Percentiles rank a stretch among this genome's conserved stretches.
Evolutionary conservation across 2,329 filamentous ascomycete species (phyloP).

Genomic region (Elsinoe fawcettii): DNA sequence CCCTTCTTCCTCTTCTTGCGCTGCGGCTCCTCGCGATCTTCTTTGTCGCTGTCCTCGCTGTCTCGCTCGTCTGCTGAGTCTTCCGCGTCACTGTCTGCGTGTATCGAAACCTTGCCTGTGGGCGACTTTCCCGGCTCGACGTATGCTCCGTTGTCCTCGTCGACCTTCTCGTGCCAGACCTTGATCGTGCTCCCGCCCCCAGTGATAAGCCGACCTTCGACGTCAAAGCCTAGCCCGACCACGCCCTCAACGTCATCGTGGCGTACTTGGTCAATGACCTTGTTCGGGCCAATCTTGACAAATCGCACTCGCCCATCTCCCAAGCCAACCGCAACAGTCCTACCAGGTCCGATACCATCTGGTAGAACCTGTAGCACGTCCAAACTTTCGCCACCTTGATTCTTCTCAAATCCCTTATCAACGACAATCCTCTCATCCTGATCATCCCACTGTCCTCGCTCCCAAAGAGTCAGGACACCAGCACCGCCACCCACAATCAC

Average conservation of each 20-base stretch:
- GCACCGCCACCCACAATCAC: slow-evolving; percentile 69
- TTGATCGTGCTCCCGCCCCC: slow-evolving; percentile 81
- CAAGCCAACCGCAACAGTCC: slow-evolving; percentile 70
- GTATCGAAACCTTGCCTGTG: slow-evolving; percentile 35
- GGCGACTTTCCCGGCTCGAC: slow-evolving; percentile 32
- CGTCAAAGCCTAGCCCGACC: slow-evolving; percentile 73
- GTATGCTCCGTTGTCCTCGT: slow-evolving; percentile 43
- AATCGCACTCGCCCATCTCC: slow-evolving; percentile 74
- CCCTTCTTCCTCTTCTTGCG: slow-evolving; percentile 37
- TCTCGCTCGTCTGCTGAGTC: slow-evolving; percentile 27
- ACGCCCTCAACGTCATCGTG: slow-evolving; percentile 88
- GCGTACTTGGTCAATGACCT: slow-evolving; percentile 58
- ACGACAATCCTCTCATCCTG: slow-evolving; percentile 83
- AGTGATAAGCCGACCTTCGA: slow-evolving; percentile 76
- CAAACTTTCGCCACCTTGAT: slow-evolving; percentile 65
- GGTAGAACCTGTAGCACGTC: slow-evolving; percentile 71
- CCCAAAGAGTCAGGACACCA: slow-evolving; percentile 86
- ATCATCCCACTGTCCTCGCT: slow-evolving; percentile 90
- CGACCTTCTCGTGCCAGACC: slow-evolving; percentile 67
- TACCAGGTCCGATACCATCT: slow-evolving; percentile 59
- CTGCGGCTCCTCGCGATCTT: slow-evolving; percentile 30
- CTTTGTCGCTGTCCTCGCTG: slow-evolving; percentile 39
- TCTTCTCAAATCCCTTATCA: slow-evolving; percentile 40
- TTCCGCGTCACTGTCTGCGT: slow-evolving; percentile 36
- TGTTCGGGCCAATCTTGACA: slow-evolving; percentile 65